phyloP scores from a whole-genome alignment of 306 rosid genomes.

The Rosa lucieae region DNA sequence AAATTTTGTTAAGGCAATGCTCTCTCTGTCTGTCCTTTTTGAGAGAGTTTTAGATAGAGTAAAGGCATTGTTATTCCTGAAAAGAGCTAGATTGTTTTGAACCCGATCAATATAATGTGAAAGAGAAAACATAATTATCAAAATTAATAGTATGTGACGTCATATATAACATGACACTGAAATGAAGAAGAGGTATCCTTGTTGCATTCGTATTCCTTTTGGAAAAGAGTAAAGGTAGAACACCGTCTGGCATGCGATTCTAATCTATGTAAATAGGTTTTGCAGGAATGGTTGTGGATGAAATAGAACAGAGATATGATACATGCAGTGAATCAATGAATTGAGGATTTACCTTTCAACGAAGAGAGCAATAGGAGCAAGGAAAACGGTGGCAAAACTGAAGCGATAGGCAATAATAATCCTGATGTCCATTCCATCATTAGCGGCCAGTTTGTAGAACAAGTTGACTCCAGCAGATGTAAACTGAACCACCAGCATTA shows the following conservation, averaged over 20 bases:
- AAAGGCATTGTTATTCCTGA: neutral
- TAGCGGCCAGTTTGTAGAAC: slow-evolving; percentile 54
- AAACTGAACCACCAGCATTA: slow-evolving; percentile 54
- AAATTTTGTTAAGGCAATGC: neutral
- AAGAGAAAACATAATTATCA: neutral
- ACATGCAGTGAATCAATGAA: too few relatives aligned
- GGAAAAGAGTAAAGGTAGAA: neutral
- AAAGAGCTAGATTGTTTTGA: neutral
- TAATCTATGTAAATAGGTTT: neutral
- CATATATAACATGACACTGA: neutral
- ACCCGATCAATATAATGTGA: neutral
- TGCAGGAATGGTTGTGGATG: neutral
- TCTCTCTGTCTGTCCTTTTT: neutral
- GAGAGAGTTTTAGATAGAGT: neutral
- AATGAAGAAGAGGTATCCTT: neutral
- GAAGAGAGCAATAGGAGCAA: slow-evolving; percentile 54
- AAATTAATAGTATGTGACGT: neutral
- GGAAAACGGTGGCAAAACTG: slow-evolving; percentile 53
- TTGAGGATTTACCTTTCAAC: slow-evolving; percentile 46
- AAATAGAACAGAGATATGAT: neutral
- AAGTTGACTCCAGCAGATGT: slow-evolving; percentile 54
- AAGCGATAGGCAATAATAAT: slow-evolving; percentile 65
- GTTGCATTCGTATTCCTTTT: neutral
- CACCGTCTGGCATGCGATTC: neutral
- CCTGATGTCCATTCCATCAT: slow-evolving; percentile 64